Evolutionary conservation across 1,284 basidiomycete species (phyloP).

Genomic region (Sporisorium iseilematis-ciliati): DNA sequence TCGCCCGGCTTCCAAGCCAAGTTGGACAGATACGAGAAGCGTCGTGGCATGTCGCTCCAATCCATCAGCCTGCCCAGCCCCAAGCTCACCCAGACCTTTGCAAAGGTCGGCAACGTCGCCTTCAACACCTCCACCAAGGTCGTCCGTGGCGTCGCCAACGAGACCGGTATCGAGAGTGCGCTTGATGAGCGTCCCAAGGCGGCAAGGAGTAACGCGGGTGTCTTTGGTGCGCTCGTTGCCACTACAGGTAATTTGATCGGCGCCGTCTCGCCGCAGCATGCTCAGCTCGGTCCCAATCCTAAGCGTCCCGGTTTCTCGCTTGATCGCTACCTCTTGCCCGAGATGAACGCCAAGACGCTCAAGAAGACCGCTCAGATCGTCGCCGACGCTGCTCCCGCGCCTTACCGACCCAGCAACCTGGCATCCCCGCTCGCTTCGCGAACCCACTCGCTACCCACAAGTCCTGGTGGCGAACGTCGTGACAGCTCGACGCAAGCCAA

Average conservation of each 20-base stretch:
- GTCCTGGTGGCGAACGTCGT: conserved; percentile 30
- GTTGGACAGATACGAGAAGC: conserved; percentile 34
- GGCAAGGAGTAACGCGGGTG: conserved; percentile 76
- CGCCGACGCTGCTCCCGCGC: conserved; percentile 61
- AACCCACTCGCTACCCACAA: conserved; percentile 42
- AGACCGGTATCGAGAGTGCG: conserved; percentile 62
- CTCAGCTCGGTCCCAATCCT: conserved; percentile 76
- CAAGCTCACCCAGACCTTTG: conserved; percentile 47
- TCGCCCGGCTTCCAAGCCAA: conserved; percentile 32
- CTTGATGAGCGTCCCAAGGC: conserved; percentile 73
- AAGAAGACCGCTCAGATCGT: conserved; percentile 67
- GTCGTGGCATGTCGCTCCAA: conserved; percentile 36
- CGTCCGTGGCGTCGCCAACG: conserved; percentile 58
- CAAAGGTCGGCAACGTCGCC: conserved; percentile 43
- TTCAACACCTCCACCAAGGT: conserved; percentile 49
- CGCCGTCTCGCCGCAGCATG: conserved; percentile 65
- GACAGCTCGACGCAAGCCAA: conserved; percentile 48
- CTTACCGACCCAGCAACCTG: conserved; percentile 41
- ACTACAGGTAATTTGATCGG: conserved; percentile 76
- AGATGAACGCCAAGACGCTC: conserved; percentile 69
- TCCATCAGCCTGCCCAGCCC: conserved; percentile 42
- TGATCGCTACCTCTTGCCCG: conserved; percentile 73
- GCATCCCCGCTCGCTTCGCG: conserved; percentile 42
- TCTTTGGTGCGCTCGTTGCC: conserved; percentile 80
- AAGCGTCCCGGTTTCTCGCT: conserved; percentile 79